A percentile compares a stretch with the other conserved stretches of the same genome.
Conservation (phyloP, 1,139 yeast species). For the Geotrichum carabidarum region DNA sequence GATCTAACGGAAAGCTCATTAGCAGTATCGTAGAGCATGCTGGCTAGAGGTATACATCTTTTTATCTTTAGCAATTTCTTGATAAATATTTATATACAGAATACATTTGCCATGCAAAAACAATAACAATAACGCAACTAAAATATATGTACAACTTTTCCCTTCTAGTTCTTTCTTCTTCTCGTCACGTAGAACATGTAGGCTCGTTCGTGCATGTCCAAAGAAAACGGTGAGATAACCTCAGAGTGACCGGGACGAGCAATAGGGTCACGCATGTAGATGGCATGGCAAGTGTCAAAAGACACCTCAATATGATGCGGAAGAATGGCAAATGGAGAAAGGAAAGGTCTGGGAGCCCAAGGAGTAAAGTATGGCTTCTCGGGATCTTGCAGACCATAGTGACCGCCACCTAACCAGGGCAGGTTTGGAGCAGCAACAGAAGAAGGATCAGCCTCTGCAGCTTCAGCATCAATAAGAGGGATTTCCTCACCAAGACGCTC, state of each 20-base stretch:
- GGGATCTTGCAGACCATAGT: conserved; percentile 75
- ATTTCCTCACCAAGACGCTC: conserved; percentile 47
- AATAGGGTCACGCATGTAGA: conserved; percentile 91
- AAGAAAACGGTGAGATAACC: conserved; percentile 84
- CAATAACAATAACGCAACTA: too few species aligned
- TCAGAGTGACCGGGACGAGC: conserved; percentile 97
- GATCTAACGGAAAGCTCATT: conserved; percentile 43
- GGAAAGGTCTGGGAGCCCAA: conserved; percentile 90
- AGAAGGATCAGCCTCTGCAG: conserved; percentile 52
- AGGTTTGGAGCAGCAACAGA: conserved; percentile 28
- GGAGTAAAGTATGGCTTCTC: conserved; percentile 87
- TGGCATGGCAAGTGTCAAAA: conserved; percentile 88
- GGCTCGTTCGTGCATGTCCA: conserved; percentile 85
- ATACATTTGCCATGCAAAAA: neutral
- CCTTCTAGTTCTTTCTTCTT: conserved; percentile 27
- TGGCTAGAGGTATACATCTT: conserved; percentile 36
- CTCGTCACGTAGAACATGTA: conserved; percentile 88
- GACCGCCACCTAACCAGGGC: conserved; percentile 45
- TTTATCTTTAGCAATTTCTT: neutral
- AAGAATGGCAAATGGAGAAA: conserved; percentile 85
- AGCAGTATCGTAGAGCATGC: conserved; percentile 57
- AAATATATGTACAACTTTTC: neutral
- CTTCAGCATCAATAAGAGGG: conserved; percentile 49
- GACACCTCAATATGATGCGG: conserved; percentile 91
- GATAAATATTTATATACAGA: neutral